Evolutionary conservation across 805 yeast species (phyloP), one percentile per base, ranked within the genome.

Genomic region (Metschnikowia cerradonensis): DNA sequence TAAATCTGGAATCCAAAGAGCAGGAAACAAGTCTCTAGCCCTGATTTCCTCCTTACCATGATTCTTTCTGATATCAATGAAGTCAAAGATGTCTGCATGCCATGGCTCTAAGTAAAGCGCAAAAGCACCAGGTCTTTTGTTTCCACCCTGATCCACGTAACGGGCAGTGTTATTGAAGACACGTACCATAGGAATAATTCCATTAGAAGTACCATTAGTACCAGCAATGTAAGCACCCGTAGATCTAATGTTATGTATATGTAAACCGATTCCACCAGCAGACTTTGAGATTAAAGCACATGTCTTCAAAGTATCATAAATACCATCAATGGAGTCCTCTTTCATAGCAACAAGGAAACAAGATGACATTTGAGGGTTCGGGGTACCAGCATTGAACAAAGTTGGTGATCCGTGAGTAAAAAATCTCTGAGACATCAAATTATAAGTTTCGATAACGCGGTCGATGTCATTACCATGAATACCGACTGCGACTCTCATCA

Each of bases 321-420:
- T 81, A 53, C 85, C 84, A 45, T 81, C 85, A 51, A 80, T 81
- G 41, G 84, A 80, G 66, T 80, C 84, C 35, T 80, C 84, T 60
- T 78, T 71, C 84, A 81, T 80, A 43, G 83, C 84, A 39, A 81
- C 80, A 51, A 81, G 71, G 77, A 80, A 81, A 66, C 85, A 81
- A 23, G 84, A 80, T 19, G 83, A 79, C 82, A 81, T 75, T 62
- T 78, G 82, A 17, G 83, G 82, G 54, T 65, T 71, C 48, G 82
- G 82, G 36, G 85, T 80, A 63, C 85, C 84, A 30, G 85, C 81
- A 59, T 80, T 80, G 68, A 81, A 81, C 54, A 80, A 71, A 23
- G 84, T 80, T 47, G 85, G 85, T 32, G 84, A 79, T 45, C 83
- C 85, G 63, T 80, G 84, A 34, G 82, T 80, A 67, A 80, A 81